Evolutionary conservation across 352 stramenopile genomes (phyloP).

Genomic region (Phytophthora megakarya): DNA sequence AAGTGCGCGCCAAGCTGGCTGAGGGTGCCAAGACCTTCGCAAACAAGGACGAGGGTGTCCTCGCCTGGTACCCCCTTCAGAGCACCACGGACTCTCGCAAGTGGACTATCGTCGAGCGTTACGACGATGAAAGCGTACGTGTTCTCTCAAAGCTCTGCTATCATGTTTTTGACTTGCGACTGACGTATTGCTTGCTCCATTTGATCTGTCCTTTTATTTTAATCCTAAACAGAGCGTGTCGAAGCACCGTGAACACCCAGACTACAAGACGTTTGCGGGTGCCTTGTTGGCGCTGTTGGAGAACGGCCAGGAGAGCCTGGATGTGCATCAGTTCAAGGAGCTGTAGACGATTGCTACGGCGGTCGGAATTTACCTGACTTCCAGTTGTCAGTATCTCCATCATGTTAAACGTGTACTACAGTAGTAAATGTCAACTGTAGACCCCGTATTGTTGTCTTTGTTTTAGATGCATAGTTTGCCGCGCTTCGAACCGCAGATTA

Average conservation of each 20-base stretch:
- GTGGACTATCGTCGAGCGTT: slow-evolving; percentile 33
- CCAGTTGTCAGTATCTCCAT: too few species aligned
- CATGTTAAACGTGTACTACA: too few species aligned
- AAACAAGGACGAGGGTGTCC: slow-evolving; percentile 20
- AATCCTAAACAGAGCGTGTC: slow-evolving; percentile 17
- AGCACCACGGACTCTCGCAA: slow-evolving; percentile 25
- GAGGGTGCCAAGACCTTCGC: slow-evolving; percentile 21
- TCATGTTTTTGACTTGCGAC: not conserved
- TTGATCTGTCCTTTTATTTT: not conserved
- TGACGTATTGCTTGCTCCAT: slow-evolving; percentile 4
- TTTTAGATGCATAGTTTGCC: too few species aligned
- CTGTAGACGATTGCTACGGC: slow-evolving; percentile 6
- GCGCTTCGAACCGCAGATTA: too few species aligned
- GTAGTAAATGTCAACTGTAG: too few species aligned
- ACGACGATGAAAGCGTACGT: slow-evolving; percentile 30
- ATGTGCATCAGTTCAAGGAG: slow-evolving; percentile 28
- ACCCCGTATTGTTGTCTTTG: too few species aligned
- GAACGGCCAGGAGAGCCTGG: slow-evolving; percentile 21
- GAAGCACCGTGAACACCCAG: slow-evolving; percentile 21
- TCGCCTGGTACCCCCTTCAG: slow-evolving; percentile 22
- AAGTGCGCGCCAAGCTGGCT: slow-evolving; percentile 20
- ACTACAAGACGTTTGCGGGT: slow-evolving; percentile 17
- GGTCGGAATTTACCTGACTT: too few species aligned
- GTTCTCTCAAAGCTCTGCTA: not conserved
- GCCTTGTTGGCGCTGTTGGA: slow-evolving; percentile 19